A percentile compares a stretch with the other conserved stretches of the same genome.
Conservation (phyloP, 2,329 filamentous ascomycete genomes). For the Juglanconis juglandina region DNA sequence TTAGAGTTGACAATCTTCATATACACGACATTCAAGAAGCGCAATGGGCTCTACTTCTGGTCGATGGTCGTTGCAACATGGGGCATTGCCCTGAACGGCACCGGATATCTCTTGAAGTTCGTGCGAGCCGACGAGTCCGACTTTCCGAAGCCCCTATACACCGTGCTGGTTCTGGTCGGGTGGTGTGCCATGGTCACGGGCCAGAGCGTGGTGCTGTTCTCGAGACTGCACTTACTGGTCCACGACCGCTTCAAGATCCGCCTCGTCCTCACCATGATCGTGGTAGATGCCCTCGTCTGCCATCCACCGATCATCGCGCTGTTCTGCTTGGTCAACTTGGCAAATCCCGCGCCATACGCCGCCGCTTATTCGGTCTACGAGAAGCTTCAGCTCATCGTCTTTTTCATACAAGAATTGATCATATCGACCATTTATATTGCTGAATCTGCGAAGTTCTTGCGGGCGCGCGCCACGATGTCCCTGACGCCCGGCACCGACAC, state of each 20-base stretch:
- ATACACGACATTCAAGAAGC: constrained; percentile 16
- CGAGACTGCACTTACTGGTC: constrained; percentile 51
- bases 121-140: constrained; percentile 36
- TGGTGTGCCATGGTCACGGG: constrained; percentile 57
- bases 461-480: not conserved
- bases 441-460: constrained; percentile 5
- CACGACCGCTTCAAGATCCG: constrained; percentile 42
- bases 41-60: constrained; percentile 17
- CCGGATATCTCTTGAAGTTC: constrained; percentile 37
- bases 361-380: constrained; percentile 37
- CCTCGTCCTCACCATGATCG: constrained; percentile 49
- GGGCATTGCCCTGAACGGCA: constrained; percentile 23
- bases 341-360: constrained; percentile 30
- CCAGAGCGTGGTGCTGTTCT: constrained; percentile 53
- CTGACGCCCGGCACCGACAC: constrained; percentile 15
- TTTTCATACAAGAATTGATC: constrained; percentile 11
- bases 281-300: constrained; percentile 45
- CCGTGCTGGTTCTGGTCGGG: constrained; percentile 40
- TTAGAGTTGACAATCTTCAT: constrained; percentile 14
- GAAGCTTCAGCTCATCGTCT: constrained; percentile 23
- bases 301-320: constrained; percentile 48
- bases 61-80: constrained; percentile 12
- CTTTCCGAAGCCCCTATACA: constrained; percentile 22
- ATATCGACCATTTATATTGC: constrained; percentile 14
- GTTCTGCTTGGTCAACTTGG: constrained; percentile 41